phyloP scores from a whole-genome alignment of 2,329 filamentous ascomycete species.

The Chaetomium olivaceum region DNA sequence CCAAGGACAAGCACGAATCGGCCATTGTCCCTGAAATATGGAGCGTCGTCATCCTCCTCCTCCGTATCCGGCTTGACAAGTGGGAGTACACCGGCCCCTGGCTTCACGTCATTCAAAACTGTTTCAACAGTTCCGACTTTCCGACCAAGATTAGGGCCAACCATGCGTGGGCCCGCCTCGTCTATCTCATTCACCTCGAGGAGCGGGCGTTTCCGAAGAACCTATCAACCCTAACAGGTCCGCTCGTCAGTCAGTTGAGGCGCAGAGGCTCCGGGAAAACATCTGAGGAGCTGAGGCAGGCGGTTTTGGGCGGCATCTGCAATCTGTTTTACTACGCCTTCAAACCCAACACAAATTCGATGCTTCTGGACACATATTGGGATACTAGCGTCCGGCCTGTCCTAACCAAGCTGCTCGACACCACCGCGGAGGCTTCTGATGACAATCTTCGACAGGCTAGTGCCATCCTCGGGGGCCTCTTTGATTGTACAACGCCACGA shows the following conservation, averaged over 20 bases:
- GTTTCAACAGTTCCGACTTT: slow-evolving; percentile 77
- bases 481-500: slow-evolving; percentile 59
- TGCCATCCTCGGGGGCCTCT: slow-evolving; percentile 70
- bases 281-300: slow-evolving; percentile 55
- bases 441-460: slow-evolving; percentile 61
- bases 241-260: slow-evolving; percentile 67
- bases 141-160: slow-evolving; percentile 75
- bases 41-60: slow-evolving; percentile 77
- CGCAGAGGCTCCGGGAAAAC: slow-evolving; percentile 61
- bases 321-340: slow-evolving; percentile 82
- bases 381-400: slow-evolving; percentile 69
- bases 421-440: slow-evolving; percentile 41
- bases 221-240: slow-evolving; percentile 58
- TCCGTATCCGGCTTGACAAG: slow-evolving; percentile 64
- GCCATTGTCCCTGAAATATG: slow-evolving; percentile 81
- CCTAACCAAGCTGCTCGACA: slow-evolving; percentile 57
- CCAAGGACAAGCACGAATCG: slow-evolving; percentile 62
- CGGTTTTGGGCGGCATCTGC: slow-evolving; percentile 69
- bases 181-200: slow-evolving; percentile 70
- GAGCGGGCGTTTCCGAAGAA: slow-evolving; percentile 60
- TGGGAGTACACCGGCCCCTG: slow-evolving; percentile 77
- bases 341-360: slow-evolving; percentile 64
- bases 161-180: slow-evolving; percentile 80
- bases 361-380: slow-evolving; percentile 78
- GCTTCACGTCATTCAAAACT: slow-evolving; percentile 76